phyloP scores from a whole-genome alignment of 306 rosid genomes.

The Leucaena leucocephala region DNA sequence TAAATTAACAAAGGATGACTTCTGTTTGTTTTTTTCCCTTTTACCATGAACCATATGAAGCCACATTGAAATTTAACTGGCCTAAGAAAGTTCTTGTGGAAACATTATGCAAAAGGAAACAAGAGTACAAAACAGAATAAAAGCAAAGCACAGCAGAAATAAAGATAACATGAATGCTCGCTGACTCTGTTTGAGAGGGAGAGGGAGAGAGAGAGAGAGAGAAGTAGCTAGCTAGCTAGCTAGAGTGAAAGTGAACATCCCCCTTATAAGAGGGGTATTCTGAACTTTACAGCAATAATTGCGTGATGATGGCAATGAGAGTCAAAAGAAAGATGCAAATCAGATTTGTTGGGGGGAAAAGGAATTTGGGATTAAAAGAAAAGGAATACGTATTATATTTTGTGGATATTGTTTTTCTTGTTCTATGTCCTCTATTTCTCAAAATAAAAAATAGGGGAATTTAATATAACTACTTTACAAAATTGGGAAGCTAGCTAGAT shows the following conservation, averaged over 20 bases:
- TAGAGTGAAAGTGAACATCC: constrained; percentile 6
- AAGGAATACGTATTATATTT: constrained; percentile 2
- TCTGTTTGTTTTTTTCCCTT: neutral
- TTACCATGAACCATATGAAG: constrained; percentile 48
- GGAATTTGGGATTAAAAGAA: constrained; percentile 20
- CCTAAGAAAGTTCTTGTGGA: constrained; percentile 35
- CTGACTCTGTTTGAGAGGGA: constrained; percentile 31
- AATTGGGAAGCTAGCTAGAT: constrained; percentile 40
- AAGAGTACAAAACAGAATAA: constrained; percentile 36
- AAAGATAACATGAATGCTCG: constrained; percentile 31
- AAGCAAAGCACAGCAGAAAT: constrained; percentile 34
- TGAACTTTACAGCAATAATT: constrained; percentile 45
- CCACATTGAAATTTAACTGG: constrained; percentile 40
- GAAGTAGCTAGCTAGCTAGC: neutral
- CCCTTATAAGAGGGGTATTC: constrained; percentile 22
- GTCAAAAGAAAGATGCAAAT: constrained; percentile 34
- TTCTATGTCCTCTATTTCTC: neutral
- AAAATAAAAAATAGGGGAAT: neutral
- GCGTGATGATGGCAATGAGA: constrained; percentile 33
- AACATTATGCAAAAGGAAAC: constrained; percentile 39
- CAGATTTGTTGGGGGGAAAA: constrained; percentile 14
- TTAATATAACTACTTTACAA: neutral
- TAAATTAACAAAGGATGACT: constrained; percentile 27
- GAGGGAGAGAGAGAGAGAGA: neutral
- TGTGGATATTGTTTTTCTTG: constrained; percentile 14